Base-by-base conservation (phyloP, 495 filamentous ascomycete genomes). In the Podospora comata region DNA sequence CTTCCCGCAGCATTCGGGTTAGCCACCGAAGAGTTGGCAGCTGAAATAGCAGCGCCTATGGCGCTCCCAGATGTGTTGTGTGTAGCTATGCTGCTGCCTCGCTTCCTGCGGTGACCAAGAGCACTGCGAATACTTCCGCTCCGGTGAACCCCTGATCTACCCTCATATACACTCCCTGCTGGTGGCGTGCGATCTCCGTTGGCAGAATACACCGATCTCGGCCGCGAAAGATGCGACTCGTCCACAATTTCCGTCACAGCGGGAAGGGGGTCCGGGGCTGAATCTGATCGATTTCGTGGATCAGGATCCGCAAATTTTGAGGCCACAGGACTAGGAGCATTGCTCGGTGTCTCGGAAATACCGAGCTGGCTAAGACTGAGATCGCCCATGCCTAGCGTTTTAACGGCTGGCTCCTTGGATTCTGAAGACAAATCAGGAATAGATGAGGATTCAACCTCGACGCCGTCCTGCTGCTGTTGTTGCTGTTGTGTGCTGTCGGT, bases 321-420 rank as follows among this genome's bases (percentile, higher is more conserved):
- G 1, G 68, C 63, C 28, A 77, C 75, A 0, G 82, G 81, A 20
- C 81, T 83, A 56, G 80, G 74, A 1, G 78, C 68, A 53, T 75
- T 68, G 71, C 78, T 83, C 55, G 79, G 67, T 32, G 79, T 76
- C 39, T 88, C 87, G 11, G 88, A 80, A 53, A 93, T 89, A 16
- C 90, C 90, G 32, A 97, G 80, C 72, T 94, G 91, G 71, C 89
- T 90, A 68, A 98, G 86, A 75, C 91, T 94, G 58, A 99, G 82
- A 74, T 97, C 91, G 0, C 95, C 95, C 72, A 86, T 87, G 2
- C 95, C 95, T 23, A 99, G 80, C 3, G 96, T 99, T 75, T 96
- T 92, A 18, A 97, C 86, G 13, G 95, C 92, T 56, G 87, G 85
- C 67, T 90, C 86, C 72, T 91, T 92, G 68, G 87, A 77, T 16